These are phyloP conservation scores for Aphanomyces astaci DNA, from an alignment of 352 stramenopile species.

Conservation along the genomic window DNA sequence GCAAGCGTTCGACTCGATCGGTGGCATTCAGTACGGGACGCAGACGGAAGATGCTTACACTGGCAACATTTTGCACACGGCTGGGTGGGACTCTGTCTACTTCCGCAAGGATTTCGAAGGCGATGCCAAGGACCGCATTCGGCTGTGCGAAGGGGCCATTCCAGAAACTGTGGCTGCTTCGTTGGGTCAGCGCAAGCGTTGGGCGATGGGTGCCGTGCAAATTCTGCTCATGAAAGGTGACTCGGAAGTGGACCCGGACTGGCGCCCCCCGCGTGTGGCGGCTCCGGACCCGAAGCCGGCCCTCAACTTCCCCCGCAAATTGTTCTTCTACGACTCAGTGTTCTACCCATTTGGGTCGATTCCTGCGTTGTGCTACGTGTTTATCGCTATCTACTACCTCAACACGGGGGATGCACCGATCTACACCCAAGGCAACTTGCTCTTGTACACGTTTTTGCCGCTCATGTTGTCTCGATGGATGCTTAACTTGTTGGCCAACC, in stretches of 20 bases:
- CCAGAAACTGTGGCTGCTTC: slow-evolving; percentile 78
- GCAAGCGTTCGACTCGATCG: slow-evolving; percentile 82
- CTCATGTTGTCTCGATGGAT: slow-evolving; percentile 71
- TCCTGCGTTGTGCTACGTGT: slow-evolving; percentile 75
- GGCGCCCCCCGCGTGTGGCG: slow-evolving; percentile 70
- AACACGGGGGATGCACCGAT: slow-evolving; percentile 77
- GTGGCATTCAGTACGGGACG: slow-evolving; percentile 84
- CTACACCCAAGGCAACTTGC: slow-evolving; percentile 68
- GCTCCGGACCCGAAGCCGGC: slow-evolving; percentile 75
- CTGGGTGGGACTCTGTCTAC: slow-evolving; percentile 81
- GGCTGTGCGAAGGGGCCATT: slow-evolving; percentile 72
- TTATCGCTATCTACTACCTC: slow-evolving; percentile 81
- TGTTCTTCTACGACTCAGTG: slow-evolving; percentile 87
- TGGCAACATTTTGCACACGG: slow-evolving; percentile 76
- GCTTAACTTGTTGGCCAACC: slow-evolving; percentile 78
- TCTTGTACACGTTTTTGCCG: slow-evolving; percentile 84
- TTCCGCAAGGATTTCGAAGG: slow-evolving; percentile 88
- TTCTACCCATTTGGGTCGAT: slow-evolving; percentile 85
- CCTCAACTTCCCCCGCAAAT: slow-evolving; percentile 74
- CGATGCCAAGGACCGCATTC: slow-evolving; percentile 77
- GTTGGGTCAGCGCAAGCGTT: slow-evolving; percentile 83
- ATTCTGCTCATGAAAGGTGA: slow-evolving; percentile 87
- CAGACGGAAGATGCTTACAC: slow-evolving; percentile 88
- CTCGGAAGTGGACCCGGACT: slow-evolving; percentile 82
- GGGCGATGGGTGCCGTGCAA: slow-evolving; percentile 81